A percentile compares a stretch with the other conserved stretches of the same genome.
phyloP scores from a whole-genome alignment of 148 eudicot species.

The Rhododendron simsii region DNA sequence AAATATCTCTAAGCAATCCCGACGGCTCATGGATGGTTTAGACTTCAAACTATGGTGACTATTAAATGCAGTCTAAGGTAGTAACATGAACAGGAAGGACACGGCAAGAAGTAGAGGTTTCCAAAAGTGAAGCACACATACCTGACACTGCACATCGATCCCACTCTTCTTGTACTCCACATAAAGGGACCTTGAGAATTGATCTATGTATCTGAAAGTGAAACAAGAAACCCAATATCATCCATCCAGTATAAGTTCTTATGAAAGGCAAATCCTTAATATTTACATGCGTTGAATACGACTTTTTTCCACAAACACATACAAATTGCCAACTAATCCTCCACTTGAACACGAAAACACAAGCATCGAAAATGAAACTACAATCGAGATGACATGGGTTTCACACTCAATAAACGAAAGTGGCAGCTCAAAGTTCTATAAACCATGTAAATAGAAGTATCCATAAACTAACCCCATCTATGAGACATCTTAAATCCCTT shows the following conservation, averaged over 20 bases:
- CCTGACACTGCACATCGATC: slow-evolving; percentile 85
- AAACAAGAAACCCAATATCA: slow-evolving; percentile 9
- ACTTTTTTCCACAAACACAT: background rate
- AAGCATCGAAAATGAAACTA: background rate
- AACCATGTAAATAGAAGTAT: background rate
- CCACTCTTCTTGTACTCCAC: slow-evolving; percentile 71
- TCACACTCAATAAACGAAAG: background rate
- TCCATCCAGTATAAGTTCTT: background rate
- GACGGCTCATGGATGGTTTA: background rate
- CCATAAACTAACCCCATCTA: background rate
- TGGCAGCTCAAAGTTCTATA: background rate
- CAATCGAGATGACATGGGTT: too few relatives aligned
- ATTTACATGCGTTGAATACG: background rate
- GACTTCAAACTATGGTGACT: background rate
- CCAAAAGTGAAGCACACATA: slow-evolving; percentile 28
- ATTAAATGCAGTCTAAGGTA: background rate
- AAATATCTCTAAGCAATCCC: background rate
- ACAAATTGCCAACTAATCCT: background rate
- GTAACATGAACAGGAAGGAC: background rate
- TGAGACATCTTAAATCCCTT: background rate
- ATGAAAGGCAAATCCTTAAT: background rate
- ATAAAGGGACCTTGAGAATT: slow-evolving; percentile 64
- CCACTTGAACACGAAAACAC: background rate
- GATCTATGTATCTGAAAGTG: slow-evolving; percentile 53
- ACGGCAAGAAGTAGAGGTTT: background rate